A percentile compares a stretch with the other conserved stretches of the same genome.
Conservation (phyloP, 495 filamentous ascomycete species). For the Cladorrhinum samala region DNA sequence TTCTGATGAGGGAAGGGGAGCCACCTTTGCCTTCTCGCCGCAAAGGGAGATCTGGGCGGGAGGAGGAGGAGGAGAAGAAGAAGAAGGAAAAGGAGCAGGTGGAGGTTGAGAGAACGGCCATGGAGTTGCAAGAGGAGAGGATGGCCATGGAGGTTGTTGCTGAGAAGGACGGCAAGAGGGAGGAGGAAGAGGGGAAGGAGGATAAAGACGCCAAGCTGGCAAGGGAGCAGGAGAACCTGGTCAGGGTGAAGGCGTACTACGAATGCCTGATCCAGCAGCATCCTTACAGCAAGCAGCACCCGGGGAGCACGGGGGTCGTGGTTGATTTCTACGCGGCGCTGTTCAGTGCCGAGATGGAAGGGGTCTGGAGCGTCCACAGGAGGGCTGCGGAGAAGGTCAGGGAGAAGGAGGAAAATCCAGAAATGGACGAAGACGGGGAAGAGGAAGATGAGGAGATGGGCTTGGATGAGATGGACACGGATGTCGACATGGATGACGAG, state of each 20-base stretch:
- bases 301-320: constrained; percentile 21
- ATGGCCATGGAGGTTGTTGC: background rate
- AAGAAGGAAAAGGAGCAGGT: background rate
- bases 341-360: constrained; percentile 37
- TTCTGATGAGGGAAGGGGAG: constrained; percentile 37
- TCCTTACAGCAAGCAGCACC: constrained; percentile 29
- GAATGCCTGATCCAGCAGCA: constrained; percentile 33
- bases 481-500: constrained; percentile 1
- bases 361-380: constrained; percentile 24
- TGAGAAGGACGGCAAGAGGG: background rate
- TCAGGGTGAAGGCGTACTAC: constrained; percentile 26
- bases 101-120: constrained; percentile 13
- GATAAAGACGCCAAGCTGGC: background rate
- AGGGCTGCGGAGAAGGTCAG: constrained; percentile 12
- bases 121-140: no score
- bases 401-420: background rate
- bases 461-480: constrained; percentile 9
- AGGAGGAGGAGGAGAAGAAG: background rate
- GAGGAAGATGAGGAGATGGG: constrained; percentile 5
- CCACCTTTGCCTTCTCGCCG: no score
- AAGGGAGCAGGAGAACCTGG: constrained; percentile 16
- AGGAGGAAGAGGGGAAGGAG: background rate
- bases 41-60: background rate
- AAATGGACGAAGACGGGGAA: constrained; percentile 2
- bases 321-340: constrained; percentile 39